Base-by-base conservation (phyloP, 345 rosid genomes). In the Schrenkiella parvula region DNA sequence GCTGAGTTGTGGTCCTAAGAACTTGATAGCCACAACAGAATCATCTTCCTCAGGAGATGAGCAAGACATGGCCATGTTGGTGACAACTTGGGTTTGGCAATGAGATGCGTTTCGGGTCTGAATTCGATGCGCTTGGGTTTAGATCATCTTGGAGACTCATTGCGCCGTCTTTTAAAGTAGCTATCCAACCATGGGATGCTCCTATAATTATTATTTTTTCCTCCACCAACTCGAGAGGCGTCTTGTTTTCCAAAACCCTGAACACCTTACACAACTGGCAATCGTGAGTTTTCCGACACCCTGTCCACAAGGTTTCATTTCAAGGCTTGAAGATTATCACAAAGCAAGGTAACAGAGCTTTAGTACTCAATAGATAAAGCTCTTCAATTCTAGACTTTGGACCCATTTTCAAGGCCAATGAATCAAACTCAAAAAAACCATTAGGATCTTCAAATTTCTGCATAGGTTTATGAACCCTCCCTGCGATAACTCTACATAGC, bases 291-390 rank as follows among this genome's bases (percentile, higher is more conserved):
- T 25, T 13, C 32, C 28, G n/a, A 48, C 28, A 22, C 7, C 26
- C 1, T 28, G 7, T 21, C n/a, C 8, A 50, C 55, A 50, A 23
- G 8, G 17, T 28, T 21, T 56, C 59, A 56, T 68, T 44, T 77
- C 82, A 78, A 13, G 81, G 57, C 58, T 67, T 79, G 72, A 83
- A 88, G 37, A 85, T 75, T 4, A 85, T 83, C 32, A 87, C 90
- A 74, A 89, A 91, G 76, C 97, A 87, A 73, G 91, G 91, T 19
- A 91, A 80, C 42, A 91, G 83, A 77, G 93, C 93, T 68, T 68
- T 83, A 41, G 82, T 84, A 78, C 79, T 81, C 46, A 84, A 69
- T 3, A 81, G 17, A 68, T 74, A 86, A 7, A 91, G 84, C 47
- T 91, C 96, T 28, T 86, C 90, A 61, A 84, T 66, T 71, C 67